Base-by-base conservation (phyloP, 331 rosid species). In the Quercus tomentella region DNA sequence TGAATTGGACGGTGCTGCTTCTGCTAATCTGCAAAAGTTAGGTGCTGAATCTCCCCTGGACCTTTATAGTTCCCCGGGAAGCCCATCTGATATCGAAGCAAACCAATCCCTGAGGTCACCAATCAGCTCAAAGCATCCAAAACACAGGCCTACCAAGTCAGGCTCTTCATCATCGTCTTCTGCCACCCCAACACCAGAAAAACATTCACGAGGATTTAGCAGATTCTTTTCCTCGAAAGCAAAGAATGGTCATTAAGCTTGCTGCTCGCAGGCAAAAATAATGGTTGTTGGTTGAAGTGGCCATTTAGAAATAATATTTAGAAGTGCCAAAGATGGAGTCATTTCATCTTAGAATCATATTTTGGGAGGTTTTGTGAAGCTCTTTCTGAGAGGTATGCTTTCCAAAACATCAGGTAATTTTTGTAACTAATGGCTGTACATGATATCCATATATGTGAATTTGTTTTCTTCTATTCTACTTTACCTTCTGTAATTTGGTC, bases 181-280 rank as follows among this genome's bases (percentile, higher is more conserved):
- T 5, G 81, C 88, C 76, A 87, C 97, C 78, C 88, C 97, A n/a
- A 90, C 99, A 17, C 98, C 98, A 3, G 99, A 96, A 91, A 96
- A 93, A 77, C 93, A 93, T 30, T 77, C 88, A 1, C 86, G 97
- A 11, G 98, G 97, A 25, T 87, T 96, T 73, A 96, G 97, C 85
- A 87, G 99, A 88, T 96, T 96, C 93, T 96, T 96, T 78, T 93
- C 98, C 78, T 80, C 99, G 2, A 96, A 93, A 84, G 93, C 87
- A 70, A 92, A 92, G 85, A 89, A 80, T 6, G 77, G 87, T 72
- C 89, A 86, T 81, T 96, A 88, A 88, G 84, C 77, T 77, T 85
- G 89, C 90, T 65, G 78, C 78, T 81, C 23, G 72, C 81, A 56
- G 73, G 77, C 87, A 52, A 73, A 58, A 58, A 22, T 61, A 74